Base-by-base conservation (phyloP, 768 basidiomycete genomes). In the Kwoniella heveanensis region DNA sequence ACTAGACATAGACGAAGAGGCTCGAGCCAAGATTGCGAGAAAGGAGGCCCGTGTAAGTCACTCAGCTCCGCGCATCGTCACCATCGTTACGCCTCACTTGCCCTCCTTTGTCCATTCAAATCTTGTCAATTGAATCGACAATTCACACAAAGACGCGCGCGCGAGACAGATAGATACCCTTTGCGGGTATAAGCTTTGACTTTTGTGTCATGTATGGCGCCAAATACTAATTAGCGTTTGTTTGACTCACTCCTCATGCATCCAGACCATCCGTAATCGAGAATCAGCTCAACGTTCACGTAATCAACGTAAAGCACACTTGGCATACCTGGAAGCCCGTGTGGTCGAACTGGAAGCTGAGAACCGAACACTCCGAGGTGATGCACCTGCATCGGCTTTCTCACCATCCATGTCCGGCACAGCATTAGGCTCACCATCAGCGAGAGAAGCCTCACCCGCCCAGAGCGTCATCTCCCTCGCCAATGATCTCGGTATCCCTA, bases 211-310 rank as follows among this genome's bases (percentile, higher is more conserved):
- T n/a, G n/a, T n/a, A n/a, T 44, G 39, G 39, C 15, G 39, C 39
- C 15, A 9, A 10, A 19, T 44, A 19, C 39, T 44, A 19, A 44
- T 44, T 44, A 44, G 39, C 9, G 39, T 44, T 44, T 44, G 39
- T 44, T 7, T 44, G 39, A 44, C 44, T 25, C 54, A 44, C 19
- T 10, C 15, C 24, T 15, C 37, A 44, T 90, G 32, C 32, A 52
- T 44, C 39, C 85, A 92, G 68, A 91, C 90, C 17, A 90, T 92
- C 81, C 87, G 92, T 60, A 95, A 95, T 81, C 86, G 92, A 54
- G 91, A 94, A 78, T 92, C 92, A 1, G 92, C 92, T 5, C 92
- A 95, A 83, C 90, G 92, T 82, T 91, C 90, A 12, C 88, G 92
- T 49, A 92, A 95, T 82, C 85, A 90, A 70, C 86, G 91, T 60